Percentiles rank a stretch among this genome's conserved stretches.
phyloP scores from a whole-genome alignment of 306 rosid genomes.

The Astragalus glycyphyllos region DNA sequence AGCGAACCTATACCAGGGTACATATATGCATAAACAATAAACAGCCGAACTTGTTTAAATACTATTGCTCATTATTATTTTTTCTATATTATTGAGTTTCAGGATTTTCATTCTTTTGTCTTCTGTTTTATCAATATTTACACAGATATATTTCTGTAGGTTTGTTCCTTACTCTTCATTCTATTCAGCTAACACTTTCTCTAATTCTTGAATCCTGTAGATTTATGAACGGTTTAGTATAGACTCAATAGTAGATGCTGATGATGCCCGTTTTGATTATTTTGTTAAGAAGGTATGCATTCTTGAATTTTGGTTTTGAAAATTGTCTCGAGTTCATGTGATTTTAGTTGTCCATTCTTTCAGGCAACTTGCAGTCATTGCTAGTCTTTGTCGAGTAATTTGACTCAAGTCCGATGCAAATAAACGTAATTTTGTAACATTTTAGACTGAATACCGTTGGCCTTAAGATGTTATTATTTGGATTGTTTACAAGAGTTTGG shows the following conservation, averaged over 20 bases:
- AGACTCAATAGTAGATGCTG: constrained; percentile 68
- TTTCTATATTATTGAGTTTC: neutral
- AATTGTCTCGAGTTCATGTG: constrained; percentile 22
- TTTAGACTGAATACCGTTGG: constrained; percentile 9
- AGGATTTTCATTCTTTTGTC: constrained; percentile 28
- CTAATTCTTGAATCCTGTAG: constrained; percentile 54
- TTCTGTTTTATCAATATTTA: constrained; percentile 22
- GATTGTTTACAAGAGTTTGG: too few species aligned
- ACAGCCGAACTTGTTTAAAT: neutral
- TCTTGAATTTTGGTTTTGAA: constrained; percentile 19
- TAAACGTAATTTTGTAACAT: constrained; percentile 15
- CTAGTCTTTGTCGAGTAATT: neutral
- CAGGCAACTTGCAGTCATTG: constrained; percentile 14
- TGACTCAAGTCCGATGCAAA: constrained; percentile 30
- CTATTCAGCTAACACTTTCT: constrained; percentile 32
- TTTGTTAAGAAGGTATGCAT: constrained; percentile 73
- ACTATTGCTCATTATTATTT: neutral
- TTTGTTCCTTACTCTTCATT: constrained; percentile 4
- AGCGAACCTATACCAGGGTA: too few species aligned
- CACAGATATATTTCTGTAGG: constrained; percentile 22
- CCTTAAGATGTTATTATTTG: too few species aligned
- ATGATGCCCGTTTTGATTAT: constrained; percentile 87
- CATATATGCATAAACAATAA: too few species aligned
- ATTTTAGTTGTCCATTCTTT: constrained; percentile 16
- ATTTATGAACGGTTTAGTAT: constrained; percentile 70